phyloP scores from a whole-genome alignment of 257 asterid species.

The Thymus quinquecostatus region DNA sequence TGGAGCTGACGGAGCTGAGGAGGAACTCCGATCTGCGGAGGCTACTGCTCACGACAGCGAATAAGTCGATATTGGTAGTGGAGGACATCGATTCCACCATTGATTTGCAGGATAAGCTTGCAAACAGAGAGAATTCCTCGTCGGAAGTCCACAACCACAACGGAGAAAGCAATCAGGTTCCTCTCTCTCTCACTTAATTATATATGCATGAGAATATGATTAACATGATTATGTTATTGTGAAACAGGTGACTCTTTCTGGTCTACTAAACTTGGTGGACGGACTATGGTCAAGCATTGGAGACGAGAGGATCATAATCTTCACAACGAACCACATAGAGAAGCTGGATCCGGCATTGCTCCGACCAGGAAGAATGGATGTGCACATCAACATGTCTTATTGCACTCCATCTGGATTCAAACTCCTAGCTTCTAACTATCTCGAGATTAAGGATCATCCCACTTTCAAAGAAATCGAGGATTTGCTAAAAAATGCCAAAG shows the following conservation, averaged over 20 bases:
- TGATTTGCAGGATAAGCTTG: constrained; percentile 53
- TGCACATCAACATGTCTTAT: constrained; percentile 68
- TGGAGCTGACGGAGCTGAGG: constrained; percentile 59
- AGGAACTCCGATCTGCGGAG: constrained; percentile 58
- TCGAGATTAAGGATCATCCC: constrained; percentile 44
- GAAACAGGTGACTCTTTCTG: constrained; percentile 62
- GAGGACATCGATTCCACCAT: constrained; percentile 73
- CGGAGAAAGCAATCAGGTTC: constrained; percentile 43
- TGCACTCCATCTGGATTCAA: constrained; percentile 62
- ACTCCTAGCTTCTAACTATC: constrained; percentile 57
- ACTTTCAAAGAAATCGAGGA: constrained; percentile 54
- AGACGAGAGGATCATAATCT: constrained; percentile 65
- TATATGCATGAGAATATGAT: too few relatives aligned
- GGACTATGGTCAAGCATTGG: constrained; percentile 83
- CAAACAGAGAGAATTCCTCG: constrained; percentile 26
- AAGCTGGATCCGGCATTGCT: constrained; percentile 67
- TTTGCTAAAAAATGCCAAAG: constrained; percentile 37
- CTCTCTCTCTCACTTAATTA: too few relatives aligned
- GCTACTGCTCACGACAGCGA: constrained; percentile 50
- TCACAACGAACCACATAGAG: constrained; percentile 71
- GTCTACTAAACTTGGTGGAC: constrained; percentile 65
- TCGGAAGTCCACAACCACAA: neutral
- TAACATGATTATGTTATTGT: neutral
- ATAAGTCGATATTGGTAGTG: constrained; percentile 63
- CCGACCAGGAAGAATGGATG: constrained; percentile 79